Base-by-base conservation (phyloP, 495 filamentous ascomycete genomes). In the Talaromyces proteolyticus region DNA sequence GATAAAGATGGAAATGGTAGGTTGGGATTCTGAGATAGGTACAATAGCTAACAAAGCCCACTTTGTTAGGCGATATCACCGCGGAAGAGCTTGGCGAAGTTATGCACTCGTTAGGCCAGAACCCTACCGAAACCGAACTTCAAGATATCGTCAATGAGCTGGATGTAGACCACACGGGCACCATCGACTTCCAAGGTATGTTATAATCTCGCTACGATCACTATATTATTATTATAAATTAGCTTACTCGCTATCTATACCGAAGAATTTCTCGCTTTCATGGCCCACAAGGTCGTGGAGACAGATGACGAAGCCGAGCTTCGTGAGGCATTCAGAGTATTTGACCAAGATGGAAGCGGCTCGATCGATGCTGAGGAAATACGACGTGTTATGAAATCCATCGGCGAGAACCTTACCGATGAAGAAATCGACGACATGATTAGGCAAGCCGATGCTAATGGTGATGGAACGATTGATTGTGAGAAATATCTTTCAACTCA, bases 401-500 rank as follows among this genome's bases (percentile, higher is more conserved):
- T 76, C 38, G 73, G 73, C 14, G 71, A 77, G 60, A 64, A 69
- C 50, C 50, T 75, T 53, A 70, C 67, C 4, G 69, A 73, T 49
- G 62, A 56, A 16, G 68, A 77, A 57, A 61, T 77, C 44, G 66
- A 76, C 37, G 70, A 72, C 53, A 75, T 76, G 71, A 61, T 77
- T 47, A 58, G 66, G 49, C 58, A 73, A 50, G 71, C 69, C 23
- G 73, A 77, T 56, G 58, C 60, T 52, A 61, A 77, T 57, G 68
- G 70, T 20, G 64, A 75, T 57, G 73, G 73, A 17, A 58, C 58
- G 18, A 76, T 75, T 57, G 72, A 76, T 55, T 76, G 69, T 73
- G 44, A 59, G 72, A 18, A 21, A 20, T 18, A 40, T 26, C 25
- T 47, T 44, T 40, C 47, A 47, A 4, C 10, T 8, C 23, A 18